These are phyloP conservation scores for Barbarea vulgaris DNA, from an alignment of 345 rosid genomes.

Conservation along the genomic window DNA sequence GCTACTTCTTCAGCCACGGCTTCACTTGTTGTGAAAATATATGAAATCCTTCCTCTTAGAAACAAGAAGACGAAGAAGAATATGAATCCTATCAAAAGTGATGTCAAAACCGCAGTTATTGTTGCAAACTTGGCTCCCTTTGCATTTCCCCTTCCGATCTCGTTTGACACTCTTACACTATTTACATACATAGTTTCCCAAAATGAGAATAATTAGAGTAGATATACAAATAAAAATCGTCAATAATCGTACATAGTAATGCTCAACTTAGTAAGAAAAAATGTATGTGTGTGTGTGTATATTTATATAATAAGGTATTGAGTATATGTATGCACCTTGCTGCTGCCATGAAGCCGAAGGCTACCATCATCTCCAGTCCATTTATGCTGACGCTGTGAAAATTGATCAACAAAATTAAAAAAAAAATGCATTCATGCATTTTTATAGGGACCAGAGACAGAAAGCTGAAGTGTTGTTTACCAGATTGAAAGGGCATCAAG, in stretches of 20 bases:
- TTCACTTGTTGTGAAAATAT: slow-evolving; percentile 53
- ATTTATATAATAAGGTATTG: too few species aligned
- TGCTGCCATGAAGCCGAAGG: slow-evolving; percentile 74
- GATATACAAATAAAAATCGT: neutral
- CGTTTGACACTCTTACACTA: slow-evolving; percentile 82
- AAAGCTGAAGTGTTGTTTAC: slow-evolving; percentile 39
- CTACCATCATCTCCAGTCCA: slow-evolving; percentile 79
- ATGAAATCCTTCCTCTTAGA: slow-evolving; percentile 57
- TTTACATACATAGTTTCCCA: neutral
- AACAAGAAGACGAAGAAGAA: slow-evolving; percentile 51
- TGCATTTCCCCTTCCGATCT: slow-evolving; percentile 70
- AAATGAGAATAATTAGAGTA: neutral
- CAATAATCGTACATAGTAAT: neutral
- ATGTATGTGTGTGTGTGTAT: too few species aligned
- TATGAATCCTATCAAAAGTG: slow-evolving; percentile 58
- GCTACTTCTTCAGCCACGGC: slow-evolving; percentile 60
- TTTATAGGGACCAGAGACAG: neutral
- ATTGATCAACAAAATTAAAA: neutral
- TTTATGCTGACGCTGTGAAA: slow-evolving; percentile 66
- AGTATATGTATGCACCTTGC: slow-evolving; percentile 48
- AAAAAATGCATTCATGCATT: too few species aligned
- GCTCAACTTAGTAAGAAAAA: too few species aligned
- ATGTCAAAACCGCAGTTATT: slow-evolving; percentile 42
- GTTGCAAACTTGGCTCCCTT: slow-evolving; percentile 59
- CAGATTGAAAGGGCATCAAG: slow-evolving; percentile 89